Conservation (phyloP, 331 rosid genomes). For the Acacia concinna region DNA sequence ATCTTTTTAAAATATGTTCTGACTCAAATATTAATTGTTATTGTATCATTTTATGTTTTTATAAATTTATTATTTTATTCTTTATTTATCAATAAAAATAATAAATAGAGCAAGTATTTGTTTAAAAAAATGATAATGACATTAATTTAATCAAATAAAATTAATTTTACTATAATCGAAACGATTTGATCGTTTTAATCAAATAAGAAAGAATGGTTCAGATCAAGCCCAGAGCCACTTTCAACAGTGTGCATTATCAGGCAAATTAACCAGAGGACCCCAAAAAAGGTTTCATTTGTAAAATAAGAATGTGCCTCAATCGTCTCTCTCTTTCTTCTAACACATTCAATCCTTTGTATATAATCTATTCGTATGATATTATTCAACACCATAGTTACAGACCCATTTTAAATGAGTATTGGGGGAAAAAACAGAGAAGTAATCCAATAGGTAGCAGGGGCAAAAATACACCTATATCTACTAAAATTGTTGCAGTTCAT, state of each 20-base stretch:
- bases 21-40: not conserved
- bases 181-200: too few species aligned
- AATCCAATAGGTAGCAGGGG: not conserved
- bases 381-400: constrained; percentile 16
- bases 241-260: not conserved
- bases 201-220: too few species aligned
- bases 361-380: not conserved
- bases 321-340: not conserved
- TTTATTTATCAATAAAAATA: not conserved
- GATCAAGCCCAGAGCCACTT: not conserved
- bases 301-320: constrained; percentile 1
- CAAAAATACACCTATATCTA: constrained; percentile 11
- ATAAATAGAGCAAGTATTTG: too few species aligned
- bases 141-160: not conserved
- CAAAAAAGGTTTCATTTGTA: not conserved
- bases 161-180: too few species aligned
- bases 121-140: too few species aligned
- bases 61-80: too few species aligned
- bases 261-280: not conserved
- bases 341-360: not conserved
- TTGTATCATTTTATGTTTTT: too few species aligned
- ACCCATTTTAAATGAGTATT: not conserved
- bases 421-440: not conserved
- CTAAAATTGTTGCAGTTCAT: constrained; percentile 26
- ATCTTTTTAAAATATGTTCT: not conserved